Evolutionary conservation across 345 rosid species (phyloP).

Genomic region (Clausena lansium): DNA sequence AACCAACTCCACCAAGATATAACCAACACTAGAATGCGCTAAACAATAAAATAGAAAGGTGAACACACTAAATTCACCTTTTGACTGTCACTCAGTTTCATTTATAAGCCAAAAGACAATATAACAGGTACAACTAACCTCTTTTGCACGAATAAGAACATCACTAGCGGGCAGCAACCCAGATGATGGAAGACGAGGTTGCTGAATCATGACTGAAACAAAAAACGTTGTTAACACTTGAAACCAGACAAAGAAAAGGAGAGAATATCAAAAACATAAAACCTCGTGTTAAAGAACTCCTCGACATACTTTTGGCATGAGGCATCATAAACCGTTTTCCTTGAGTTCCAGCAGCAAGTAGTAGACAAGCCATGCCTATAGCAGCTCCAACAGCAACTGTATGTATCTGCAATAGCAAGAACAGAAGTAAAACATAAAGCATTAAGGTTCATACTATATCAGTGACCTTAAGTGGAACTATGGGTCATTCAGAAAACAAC

Average conservation of each 20-base stretch:
- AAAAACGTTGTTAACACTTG: slow-evolving; percentile 16
- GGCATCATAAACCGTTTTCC: slow-evolving; percentile 91
- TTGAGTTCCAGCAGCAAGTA: slow-evolving; percentile 82
- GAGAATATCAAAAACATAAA: neutral
- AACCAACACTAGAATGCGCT: neutral
- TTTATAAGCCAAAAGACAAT: neutral
- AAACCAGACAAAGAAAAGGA: neutral
- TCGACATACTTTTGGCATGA: slow-evolving; percentile 69
- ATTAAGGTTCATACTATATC: neutral
- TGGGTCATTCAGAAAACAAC: neutral
- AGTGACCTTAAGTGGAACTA: neutral
- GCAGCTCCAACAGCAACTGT: slow-evolving; percentile 81
- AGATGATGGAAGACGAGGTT: slow-evolving; percentile 79
- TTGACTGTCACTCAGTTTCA: neutral
- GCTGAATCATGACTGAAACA: slow-evolving; percentile 76
- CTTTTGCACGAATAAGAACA: slow-evolving; percentile 79
- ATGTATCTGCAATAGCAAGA: slow-evolving; percentile 51
- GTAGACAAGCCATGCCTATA: slow-evolving; percentile 74
- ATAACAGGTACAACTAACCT: slow-evolving; percentile 43
- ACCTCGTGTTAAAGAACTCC: neutral
- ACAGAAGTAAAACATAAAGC: slow-evolving; percentile 3
- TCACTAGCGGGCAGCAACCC: slow-evolving; percentile 89
- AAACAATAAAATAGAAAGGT: neutral
- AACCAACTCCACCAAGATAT: neutral
- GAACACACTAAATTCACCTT: neutral